Evolutionary conservation across 202 grass and related monocot genomes (phyloP), one percentile per base, ranked within the genome.

Genomic region (Panicum hallii): DNA sequence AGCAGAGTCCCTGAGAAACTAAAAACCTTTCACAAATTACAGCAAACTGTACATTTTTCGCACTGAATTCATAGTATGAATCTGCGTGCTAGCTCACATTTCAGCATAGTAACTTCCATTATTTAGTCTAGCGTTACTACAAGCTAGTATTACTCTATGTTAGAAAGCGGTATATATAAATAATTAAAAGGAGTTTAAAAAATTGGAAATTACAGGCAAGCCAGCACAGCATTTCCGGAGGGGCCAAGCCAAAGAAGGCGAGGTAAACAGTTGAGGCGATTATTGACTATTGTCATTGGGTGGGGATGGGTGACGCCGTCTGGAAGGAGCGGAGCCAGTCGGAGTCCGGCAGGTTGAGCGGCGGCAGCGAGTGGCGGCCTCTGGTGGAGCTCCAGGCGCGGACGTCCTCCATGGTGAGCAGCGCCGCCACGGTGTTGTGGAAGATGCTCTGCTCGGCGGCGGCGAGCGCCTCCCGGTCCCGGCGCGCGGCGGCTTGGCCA

Each of bases 391-490:
- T 98, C 43, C 79, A 84, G 47, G 82, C 90, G 44, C 95, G 86
- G 68, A 98, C 85, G 56, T 98, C 95, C 79, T 92, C 80, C 91
- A 98, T 98, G 30, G 86, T 93, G 34, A 92, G 85, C 28, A 98
- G 89, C 67, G 91, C 95, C 5, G 86, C 89, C 1, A 98, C 89
- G 9, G 95, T 92, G 91, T 92, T 90, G 53, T 88, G 82, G 77
- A 98, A 98, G 55, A 92, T 90, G 71, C 95, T 88, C 81, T 90
- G 85, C 83, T 95, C 92, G 16, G 93, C 93, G 17, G 67, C 78
- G 28, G 88, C 87, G 48, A 90, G 72, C 38, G 85, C 84, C 71
- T 91, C 92, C 52, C 72, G 72, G 60, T 83, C 87, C 26, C 76
- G 70, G 9, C 80, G 34, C 53, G 84, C 87, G 0, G 85, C 88